Base-by-base conservation (phyloP, 2,329 filamentous ascomycete species). In the Bipolaris zeicola region DNA sequence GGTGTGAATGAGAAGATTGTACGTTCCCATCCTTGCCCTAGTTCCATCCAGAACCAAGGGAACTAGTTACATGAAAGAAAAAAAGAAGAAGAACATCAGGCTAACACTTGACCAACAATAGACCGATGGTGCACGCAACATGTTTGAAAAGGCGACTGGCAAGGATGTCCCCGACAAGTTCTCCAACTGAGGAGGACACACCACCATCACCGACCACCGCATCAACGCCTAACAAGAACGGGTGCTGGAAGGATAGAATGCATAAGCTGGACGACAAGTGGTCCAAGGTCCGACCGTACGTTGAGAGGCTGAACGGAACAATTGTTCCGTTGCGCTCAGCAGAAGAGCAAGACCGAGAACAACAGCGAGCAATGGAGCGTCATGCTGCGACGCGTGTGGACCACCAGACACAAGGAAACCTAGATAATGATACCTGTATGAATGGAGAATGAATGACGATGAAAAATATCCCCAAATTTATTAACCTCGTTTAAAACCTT, bases 81-180 rank as follows among this genome's bases (percentile, higher is more conserved):
- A 31, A 28, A 28, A 31, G 3, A 1, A 31, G 13, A 11, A 3
- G 10, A 31, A 13, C 7, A 8, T 1, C 28, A 31, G 10, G 11
- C 57, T 47, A 43, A 38, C 45, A 34, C 5, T 8, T 11, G 14
- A 11, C 33, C 5, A 20, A 14, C 33, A 6, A 16, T 50, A 75
- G 71, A 84, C 82, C 52, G 82, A 85, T 67, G 71, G 74, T 39
- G 79, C 75, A 4, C 75, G 83, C 51, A 75, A 72, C 18, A 65
- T 80, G 63, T 84, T 84, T 50, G 82, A 85, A 70, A 81, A 82
- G 68, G 62, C 69, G 6, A 83, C 82, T 56, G 83, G 80, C 49
- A 80, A 79, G 64, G 61, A 82, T 7, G 75, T 83, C 10, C 78
- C 82, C 7, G 70, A 78, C 11, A 82, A 83, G 71, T 64, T 81